A percentile compares a stretch with the other conserved stretches of the same genome.
These are phyloP conservation scores for Dendrobium chrysotoxum DNA, from an alignment of 106 monocot genomes.

Conservation along the genomic window DNA sequence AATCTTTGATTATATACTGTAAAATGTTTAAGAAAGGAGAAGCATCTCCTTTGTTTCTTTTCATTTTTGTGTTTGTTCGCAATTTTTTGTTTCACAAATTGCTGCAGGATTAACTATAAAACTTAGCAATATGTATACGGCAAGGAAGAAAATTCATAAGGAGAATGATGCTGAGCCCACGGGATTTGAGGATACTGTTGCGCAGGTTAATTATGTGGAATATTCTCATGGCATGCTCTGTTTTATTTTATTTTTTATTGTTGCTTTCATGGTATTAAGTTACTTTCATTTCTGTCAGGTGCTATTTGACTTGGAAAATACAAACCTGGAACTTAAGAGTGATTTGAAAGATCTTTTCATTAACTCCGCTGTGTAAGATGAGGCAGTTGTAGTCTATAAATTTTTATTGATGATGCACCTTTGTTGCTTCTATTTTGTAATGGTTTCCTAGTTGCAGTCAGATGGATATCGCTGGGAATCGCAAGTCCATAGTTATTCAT, in stretches of 20 bases:
- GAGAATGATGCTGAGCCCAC: slow-evolving; percentile 20
- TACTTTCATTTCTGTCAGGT: slow-evolving; percentile 29
- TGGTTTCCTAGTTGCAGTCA: slow-evolving; percentile 34
- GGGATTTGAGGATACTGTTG: slow-evolving; percentile 22
- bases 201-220: slow-evolving; percentile 5
- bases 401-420: not conserved
- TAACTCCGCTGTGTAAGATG: slow-evolving; percentile 61
- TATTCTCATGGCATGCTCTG: not conserved
- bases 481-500: slow-evolving; percentile 80
- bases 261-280: not conserved
- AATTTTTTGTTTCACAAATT: not conserved
- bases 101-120: not conserved
- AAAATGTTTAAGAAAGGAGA: not conserved
- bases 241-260: not conserved
- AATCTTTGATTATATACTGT: not conserved
- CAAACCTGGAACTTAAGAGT: slow-evolving; percentile 81
- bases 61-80: not conserved
- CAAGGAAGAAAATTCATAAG: slow-evolving; percentile 24
- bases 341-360: slow-evolving; percentile 91
- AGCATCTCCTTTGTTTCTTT: not conserved
- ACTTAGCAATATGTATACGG: slow-evolving; percentile 16
- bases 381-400: not conserved
- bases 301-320: slow-evolving; percentile 83
- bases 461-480: slow-evolving; percentile 58
- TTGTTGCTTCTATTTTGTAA: not conserved